These are phyloP conservation scores for Alternaria infectoria DNA, from an alignment of 2,329 filamentous ascomycete species.

Conservation along the genomic window DNA sequence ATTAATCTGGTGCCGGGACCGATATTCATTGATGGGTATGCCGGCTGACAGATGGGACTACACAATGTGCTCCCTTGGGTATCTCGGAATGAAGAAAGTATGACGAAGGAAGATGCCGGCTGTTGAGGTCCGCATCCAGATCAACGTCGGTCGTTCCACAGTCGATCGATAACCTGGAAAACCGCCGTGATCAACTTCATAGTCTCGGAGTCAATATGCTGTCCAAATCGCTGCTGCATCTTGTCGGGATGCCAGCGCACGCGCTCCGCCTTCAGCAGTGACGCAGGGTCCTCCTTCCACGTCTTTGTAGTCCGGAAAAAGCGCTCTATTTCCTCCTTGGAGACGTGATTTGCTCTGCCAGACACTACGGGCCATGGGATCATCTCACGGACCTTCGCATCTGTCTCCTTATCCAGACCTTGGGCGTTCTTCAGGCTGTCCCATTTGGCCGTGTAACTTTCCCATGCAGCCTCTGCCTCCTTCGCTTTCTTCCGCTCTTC, in stretches of 20 bases:
- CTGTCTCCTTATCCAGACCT: constrained; percentile 15
- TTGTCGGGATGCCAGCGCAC: constrained; percentile 98
- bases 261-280: constrained; percentile 78
- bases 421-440: constrained; percentile 50
- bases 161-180: constrained; percentile 85
- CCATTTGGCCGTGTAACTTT: constrained; percentile 71
- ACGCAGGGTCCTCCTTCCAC: constrained; percentile 49
- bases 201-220: constrained; percentile 70
- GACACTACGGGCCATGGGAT: constrained; percentile 78
- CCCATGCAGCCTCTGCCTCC: constrained; percentile 67
- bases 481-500: constrained; percentile 66
- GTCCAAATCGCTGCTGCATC: constrained; percentile 85
- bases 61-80: not conserved
- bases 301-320: constrained; percentile 70
- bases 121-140: not conserved
- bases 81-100: not conserved
- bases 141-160: constrained; percentile 69
- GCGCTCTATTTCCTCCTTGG: constrained; percentile 65
- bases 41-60: not conserved
- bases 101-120: not conserved
- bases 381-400: constrained; percentile 40
- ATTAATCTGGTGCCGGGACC: not conserved
- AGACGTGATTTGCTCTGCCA: constrained; percentile 63
- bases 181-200: constrained; percentile 85
- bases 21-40: not conserved